Percentiles rank a stretch among this genome's conserved stretches.
Conservation (phyloP, 139 green algal genomes). For the Mychonastes homosphaera region DNA sequence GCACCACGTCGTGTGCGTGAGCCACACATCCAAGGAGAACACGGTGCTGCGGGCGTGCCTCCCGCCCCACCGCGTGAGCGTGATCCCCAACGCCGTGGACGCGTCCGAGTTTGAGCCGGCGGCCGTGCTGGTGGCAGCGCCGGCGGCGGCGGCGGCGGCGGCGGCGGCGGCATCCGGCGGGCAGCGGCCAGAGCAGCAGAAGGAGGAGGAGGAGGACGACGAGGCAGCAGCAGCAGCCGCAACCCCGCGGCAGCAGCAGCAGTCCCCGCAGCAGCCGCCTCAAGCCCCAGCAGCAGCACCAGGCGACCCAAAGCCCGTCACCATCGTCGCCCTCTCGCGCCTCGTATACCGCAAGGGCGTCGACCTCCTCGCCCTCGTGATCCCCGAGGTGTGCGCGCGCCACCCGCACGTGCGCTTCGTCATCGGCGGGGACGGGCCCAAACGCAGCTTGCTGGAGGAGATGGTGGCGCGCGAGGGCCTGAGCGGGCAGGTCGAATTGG, state of each 20-base stretch:
- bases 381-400: conserved; percentile 61
- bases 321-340: conserved; percentile 69
- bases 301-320: conserved; percentile 13
- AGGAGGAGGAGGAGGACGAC: not conserved
- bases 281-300: not conserved
- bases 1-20: conserved; percentile 81
- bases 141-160: not conserved
- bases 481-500: conserved; percentile 53
- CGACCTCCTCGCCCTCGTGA: conserved; percentile 77
- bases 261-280: not conserved
- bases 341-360: conserved; percentile 94
- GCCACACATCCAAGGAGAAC: conserved; percentile 93
- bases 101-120: conserved; percentile 58
- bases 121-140: too few species aligned
- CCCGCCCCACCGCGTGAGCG: conserved; percentile 69
- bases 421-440: conserved; percentile 83
- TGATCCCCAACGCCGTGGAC: conserved; percentile 95
- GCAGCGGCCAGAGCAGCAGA: not conserved
- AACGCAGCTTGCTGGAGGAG: conserved; percentile 61
- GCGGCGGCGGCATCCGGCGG: not conserved
- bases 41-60: conserved; percentile 84
- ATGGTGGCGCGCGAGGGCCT: conserved; percentile 57
- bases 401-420: conserved; percentile 64
- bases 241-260: not conserved
- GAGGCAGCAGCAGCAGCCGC: too few species aligned